Percentiles rank a stretch among this genome's conserved stretches.
These are phyloP conservation scores for Eucalyptus coolabah DNA, from an alignment of 345 rosid genomes.

Conservation along the genomic window DNA sequence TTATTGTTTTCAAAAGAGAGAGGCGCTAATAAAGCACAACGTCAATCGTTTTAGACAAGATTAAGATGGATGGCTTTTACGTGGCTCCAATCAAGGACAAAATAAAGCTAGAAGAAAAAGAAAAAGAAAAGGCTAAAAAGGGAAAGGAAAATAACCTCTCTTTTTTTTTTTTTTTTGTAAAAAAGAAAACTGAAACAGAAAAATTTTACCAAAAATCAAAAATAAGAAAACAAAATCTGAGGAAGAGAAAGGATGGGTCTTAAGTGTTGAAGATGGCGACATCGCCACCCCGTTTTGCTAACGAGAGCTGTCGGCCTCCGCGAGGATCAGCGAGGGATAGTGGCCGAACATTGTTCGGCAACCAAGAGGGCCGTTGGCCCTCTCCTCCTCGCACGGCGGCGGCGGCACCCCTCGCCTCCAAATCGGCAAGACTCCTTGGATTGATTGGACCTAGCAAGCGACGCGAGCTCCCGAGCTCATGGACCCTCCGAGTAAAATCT, in stretches of 20 bases:
- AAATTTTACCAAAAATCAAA: neutral
- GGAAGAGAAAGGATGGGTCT: neutral
- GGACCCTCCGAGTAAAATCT: neutral
- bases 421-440: neutral
- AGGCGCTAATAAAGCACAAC: neutral
- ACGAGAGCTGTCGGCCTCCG: neutral
- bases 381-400: neutral
- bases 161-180: too few relatives aligned
- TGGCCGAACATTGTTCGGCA: neutral
- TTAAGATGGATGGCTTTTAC: neutral
- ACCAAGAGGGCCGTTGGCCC: neutral
- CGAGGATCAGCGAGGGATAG: neutral
- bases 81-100: neutral
- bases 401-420: neutral
- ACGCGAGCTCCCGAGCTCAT: neutral
- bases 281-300: neutral
- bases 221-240: neutral
- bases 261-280: neutral
- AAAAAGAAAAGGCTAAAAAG: neutral
- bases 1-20: neutral
- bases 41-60: neutral
- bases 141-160: rapidly evolving
- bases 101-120: neutral
- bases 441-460: neutral
- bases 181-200: neutral